Conservation (phyloP, 2,329 filamentous ascomycete species). For the Eutypa lata region DNA sequence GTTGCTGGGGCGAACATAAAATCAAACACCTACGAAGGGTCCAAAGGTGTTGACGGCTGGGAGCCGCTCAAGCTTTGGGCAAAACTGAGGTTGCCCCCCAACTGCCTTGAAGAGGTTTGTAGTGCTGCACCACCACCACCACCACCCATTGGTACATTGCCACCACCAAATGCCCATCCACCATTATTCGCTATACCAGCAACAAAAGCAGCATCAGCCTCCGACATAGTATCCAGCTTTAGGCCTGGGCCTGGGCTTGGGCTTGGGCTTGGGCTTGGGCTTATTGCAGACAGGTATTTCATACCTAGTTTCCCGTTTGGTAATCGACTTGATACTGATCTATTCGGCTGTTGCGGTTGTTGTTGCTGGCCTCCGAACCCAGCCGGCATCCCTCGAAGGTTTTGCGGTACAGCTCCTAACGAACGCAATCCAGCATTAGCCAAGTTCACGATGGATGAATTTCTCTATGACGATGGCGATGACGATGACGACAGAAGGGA, state of each 20-base stretch:
- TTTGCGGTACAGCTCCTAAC: slow-evolving; percentile 58
- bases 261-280: neutral
- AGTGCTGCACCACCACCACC: slow-evolving; percentile 50
- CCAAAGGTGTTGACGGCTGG: slow-evolving; percentile 59
- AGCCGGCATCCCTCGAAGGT: slow-evolving; percentile 59
- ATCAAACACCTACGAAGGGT: slow-evolving; percentile 58
- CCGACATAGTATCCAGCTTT: slow-evolving; percentile 4
- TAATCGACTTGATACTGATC: slow-evolving; percentile 56
- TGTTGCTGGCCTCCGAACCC: slow-evolving; percentile 60
- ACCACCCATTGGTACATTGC: slow-evolving; percentile 56
- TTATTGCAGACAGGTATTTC: slow-evolving; percentile 18
- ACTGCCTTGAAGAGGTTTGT: slow-evolving; percentile 51
- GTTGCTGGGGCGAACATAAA: neutral
- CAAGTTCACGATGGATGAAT: slow-evolving; percentile 14
- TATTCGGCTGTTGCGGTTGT: slow-evolving; percentile 53
- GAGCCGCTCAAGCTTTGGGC: slow-evolving; percentile 64
- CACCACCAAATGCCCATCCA: slow-evolving; percentile 62
- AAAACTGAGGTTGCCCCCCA: slow-evolving; percentile 61
- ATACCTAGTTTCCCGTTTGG: slow-evolving; percentile 65
- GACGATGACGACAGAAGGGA: no score
- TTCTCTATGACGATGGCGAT: no score
- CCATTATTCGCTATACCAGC: slow-evolving; percentile 43
- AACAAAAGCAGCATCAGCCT: slow-evolving; percentile 21
- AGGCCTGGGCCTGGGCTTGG: neutral
- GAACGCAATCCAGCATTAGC: slow-evolving; percentile 30